Evolutionary conservation across 202 grass and related monocot species (phyloP), one percentile per base, ranked within the genome.

Genomic region (Panicum virgatum): DNA sequence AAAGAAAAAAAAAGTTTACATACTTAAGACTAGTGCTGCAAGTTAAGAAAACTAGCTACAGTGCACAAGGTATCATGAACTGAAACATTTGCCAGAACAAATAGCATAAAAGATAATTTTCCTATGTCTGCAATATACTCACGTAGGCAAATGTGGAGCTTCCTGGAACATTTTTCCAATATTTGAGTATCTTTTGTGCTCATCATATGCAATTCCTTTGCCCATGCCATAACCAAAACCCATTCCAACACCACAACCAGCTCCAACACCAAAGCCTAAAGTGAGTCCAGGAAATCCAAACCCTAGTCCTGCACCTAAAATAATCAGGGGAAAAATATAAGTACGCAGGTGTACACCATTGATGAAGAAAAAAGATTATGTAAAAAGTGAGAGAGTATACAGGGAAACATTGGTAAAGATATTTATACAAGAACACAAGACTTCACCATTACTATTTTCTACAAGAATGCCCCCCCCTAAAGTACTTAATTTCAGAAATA

Each of bases 171-270:
- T 32, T 71, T 88, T 98, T 12, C 95, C 92, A 52, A 98, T 66
- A 84, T 98, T 98, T 61, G 92, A 82, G 61, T 94, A 82, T 60
- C 66, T 88, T 83, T 75, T 82, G 36, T 80, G 82, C 56, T 88
- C 84, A 34, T 91, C 90, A 36, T 80, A 86, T 43, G 92, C 82
- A 12, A 91, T 66, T 81, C 92, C 90, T 84, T 98, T 94, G 76
- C 92, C 92, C 56, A 91, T 61, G 27, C 90, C 92, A 48, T 95
- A 98, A 76, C 95, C 95, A 88, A 98, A 95, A 44, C 92, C 95
- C 59, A 98, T 77, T 72, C 95, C 95, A 68, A 95, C 43, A 68
- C 95, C 95, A 61, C 95, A 98, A 64, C 88, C 95, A 54, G 87
- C 92, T 86, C 95, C 95, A 69, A 83, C 82, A 82, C 92, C 95